Conservation (phyloP, 345 rosid species). For the Durio zibethinus region DNA sequence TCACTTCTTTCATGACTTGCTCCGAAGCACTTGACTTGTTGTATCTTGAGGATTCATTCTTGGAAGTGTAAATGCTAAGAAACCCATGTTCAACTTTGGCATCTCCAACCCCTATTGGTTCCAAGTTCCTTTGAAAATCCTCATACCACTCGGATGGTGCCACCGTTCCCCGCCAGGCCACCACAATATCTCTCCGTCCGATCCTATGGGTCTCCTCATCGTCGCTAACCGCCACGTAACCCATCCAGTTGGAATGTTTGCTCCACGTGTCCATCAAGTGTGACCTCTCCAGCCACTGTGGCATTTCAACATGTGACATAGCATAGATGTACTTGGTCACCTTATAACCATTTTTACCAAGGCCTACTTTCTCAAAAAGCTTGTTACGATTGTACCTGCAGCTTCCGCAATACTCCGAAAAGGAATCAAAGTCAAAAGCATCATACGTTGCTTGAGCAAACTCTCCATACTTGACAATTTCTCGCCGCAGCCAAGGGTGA, state of each 20-base stretch:
- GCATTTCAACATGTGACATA: constrained; percentile 35
- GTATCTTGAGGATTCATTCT: not conserved
- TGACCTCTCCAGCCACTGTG: constrained; percentile 32
- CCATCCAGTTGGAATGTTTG: constrained; percentile 45
- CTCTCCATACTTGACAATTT: constrained; percentile 42
- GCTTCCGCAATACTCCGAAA: constrained; percentile 39
- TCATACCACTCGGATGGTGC: constrained; percentile 33
- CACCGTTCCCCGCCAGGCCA: constrained; percentile 44
- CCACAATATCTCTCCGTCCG: constrained; percentile 39
- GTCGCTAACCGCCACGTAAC: constrained; percentile 34
- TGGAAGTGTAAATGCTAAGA: constrained; percentile 37
- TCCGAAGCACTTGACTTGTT: constrained; percentile 18
- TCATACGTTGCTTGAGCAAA: constrained; percentile 39
- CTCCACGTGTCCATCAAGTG: constrained; percentile 22
- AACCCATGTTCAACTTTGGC: constrained; percentile 35
- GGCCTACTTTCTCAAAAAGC: constrained; percentile 27
- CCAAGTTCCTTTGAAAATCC: constrained; percentile 27
- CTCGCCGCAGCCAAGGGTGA: constrained; percentile 38
- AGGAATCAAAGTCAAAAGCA: constrained; percentile 37
- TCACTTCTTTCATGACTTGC: constrained; percentile 36
- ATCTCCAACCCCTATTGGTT: constrained; percentile 21
- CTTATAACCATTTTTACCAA: constrained; percentile 21
- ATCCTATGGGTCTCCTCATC: constrained; percentile 25
- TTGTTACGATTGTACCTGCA: constrained; percentile 26
- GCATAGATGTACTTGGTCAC: constrained; percentile 37